Evolutionary conservation across 225 moss, liverwort and hornwort genomes (phyloP), one percentile per base, ranked within the genome.

Genomic region (Sphagnum contortum): DNA sequence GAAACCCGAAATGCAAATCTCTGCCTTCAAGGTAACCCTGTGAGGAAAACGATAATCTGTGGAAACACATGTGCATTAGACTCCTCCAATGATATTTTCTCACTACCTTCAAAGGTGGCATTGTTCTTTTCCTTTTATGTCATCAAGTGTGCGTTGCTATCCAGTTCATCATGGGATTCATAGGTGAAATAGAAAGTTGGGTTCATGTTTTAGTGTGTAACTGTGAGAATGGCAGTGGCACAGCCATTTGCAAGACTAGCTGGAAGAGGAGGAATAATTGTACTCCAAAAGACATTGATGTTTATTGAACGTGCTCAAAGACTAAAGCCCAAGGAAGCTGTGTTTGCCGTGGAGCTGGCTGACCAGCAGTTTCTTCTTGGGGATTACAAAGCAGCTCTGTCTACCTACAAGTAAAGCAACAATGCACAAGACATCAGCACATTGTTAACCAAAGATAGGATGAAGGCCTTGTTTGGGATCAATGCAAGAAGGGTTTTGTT

Each of bases 1-100:
- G 92, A 92, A 73, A 78, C 87, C 49, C 71, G 67, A 68, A 91
- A 91, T 68, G 84, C 83, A 3, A 70, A 75, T 74, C 81, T 91
- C 70, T 91, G 80, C 72, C 67, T 82, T 54, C 72, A 80, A 80
- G 82, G 88, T 89, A 80, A 52, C 29, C 29, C 29, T 29, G 29
- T 0, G 29, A 29, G 29, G 29, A 29, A 29, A 29, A 29, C 29
- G 1, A 29, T 29, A 29, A 29, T 29, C 29, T 29, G 1, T 29
- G 29, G 29, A 29, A 29, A 29, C 29, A 29, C 0, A 29, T 29
- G 29, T 29, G 29, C 29, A 29, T 29, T 29, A 29, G 29, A 29
- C 29, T 29, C 29, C 29, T 29, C 29, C 29, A 29, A 29, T 29
- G 29, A 29, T 29, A 29, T 29, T 29, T 29, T 29, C 29, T 29